Evolutionary conservation across 1,284 basidiomycete species (phyloP), one percentile per base, ranked within the genome.

Genomic region (Ustilago nuda): DNA sequence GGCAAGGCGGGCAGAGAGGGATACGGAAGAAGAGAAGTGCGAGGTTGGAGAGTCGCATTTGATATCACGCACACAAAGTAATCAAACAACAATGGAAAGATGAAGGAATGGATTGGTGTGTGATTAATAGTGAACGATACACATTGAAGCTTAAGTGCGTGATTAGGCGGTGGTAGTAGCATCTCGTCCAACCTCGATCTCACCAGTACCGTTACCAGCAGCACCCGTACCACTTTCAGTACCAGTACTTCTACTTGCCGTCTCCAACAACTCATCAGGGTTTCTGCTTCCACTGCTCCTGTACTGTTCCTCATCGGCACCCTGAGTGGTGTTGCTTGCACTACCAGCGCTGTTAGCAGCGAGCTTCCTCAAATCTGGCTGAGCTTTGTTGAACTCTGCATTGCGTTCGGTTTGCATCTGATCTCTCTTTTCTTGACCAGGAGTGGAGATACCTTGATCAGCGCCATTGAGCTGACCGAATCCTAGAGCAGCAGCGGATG

Each of bases 391-490:
- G n/a, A 77, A 55, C 35, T 73, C 71, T 0, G 32, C 3, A 60
- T 72, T 79, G 19, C 73, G 56, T 32, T 52, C 46, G 19, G 17
- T 0, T 37, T 79, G 76, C 63, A 79, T 65, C 33, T 61, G 19
- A n/a, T 66, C 61, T 30, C 76, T 36, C 41, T 66, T 66, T 23
- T 76, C 73, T 15, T 51, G 30, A n/a, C 68, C 65, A 1, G 74
- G 74, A 2, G 72, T 72, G 17, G 61, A 53, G 30, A 72, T 54
- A 19, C 72, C 73, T 43, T 72, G 72, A 12, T 79, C 73, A 35
- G 71, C 66, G 12, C 76, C 73, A 61, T 72, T 79, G 50, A 66
- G 68, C 61, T 68, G 62, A 8, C 76, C 76, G 46, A 72, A 69
- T 0, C 64, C 70, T 8, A 73, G 64, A 3, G 13, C 27, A 37